These are phyloP conservation scores for Theobroma cacao DNA, from an alignment of 345 rosid species.

Conservation along the genomic window DNA sequence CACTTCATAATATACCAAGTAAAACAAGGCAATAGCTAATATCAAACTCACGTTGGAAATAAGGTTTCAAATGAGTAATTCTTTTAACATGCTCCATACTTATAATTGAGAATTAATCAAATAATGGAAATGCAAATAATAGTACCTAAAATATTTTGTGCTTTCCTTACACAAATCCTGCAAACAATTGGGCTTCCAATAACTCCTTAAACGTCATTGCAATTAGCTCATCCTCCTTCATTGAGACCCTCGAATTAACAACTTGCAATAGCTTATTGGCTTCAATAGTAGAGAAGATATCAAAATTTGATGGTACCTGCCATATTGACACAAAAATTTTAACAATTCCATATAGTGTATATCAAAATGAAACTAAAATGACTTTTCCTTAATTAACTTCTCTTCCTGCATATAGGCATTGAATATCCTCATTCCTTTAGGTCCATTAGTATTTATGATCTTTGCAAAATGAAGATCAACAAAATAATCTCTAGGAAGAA, in stretches of 20 bases:
- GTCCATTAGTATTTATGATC: slow-evolving; percentile 74
- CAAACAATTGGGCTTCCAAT: slow-evolving; percentile 74
- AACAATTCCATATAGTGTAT: background rate
- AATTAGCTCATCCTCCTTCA: slow-evolving; percentile 62
- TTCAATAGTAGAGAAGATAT: slow-evolving; percentile 78
- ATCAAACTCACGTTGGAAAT: too few species aligned
- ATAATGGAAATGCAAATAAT: background rate
- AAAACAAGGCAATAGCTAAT: too few species aligned
- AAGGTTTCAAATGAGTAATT: slow-evolving; percentile 3
- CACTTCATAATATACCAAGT: too few species aligned
- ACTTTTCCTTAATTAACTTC: slow-evolving; percentile 22
- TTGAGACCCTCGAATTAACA: slow-evolving; percentile 61
- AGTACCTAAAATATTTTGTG: slow-evolving; percentile 54
- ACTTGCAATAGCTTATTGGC: slow-evolving; percentile 66
- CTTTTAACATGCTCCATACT: background rate
- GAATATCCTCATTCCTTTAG: slow-evolving; percentile 87
- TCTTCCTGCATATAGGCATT: slow-evolving; percentile 86
- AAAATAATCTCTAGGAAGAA: slow-evolving; percentile 60
- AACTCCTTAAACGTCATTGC: slow-evolving; percentile 54
- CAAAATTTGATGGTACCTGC: slow-evolving; percentile 84
- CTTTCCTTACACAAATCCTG: slow-evolving; percentile 83
- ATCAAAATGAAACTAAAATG: background rate
- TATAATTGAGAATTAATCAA: background rate
- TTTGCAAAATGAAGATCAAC: slow-evolving; percentile 89
- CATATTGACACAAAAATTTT: slow-evolving; percentile 23